Percentiles rank a stretch among this genome's conserved stretches.
Conservation (phyloP, 2,329 filamentous ascomycete species). For the Fusarium nodosum region DNA sequence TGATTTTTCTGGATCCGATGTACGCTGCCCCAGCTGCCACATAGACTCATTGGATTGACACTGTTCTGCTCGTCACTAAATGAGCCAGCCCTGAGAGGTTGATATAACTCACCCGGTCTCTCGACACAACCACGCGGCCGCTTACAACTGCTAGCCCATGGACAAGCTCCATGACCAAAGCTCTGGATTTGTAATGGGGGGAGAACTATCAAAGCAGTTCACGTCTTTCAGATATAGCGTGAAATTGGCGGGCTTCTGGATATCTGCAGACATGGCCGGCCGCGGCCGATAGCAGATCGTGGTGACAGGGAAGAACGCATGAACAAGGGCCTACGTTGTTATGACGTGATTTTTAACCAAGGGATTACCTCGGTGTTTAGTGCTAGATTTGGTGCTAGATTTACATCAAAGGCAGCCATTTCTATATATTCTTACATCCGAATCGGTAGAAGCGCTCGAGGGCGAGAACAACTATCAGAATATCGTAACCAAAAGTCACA, state of each 20-base stretch:
- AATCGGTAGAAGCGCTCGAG: neutral
- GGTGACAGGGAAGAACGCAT: neutral
- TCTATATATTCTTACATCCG: neutral
- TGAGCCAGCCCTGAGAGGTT: slow-evolving; percentile 9
- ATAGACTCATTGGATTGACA: neutral
- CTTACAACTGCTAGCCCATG: slow-evolving; percentile 52
- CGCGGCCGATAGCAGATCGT: neutral
- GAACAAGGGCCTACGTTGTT: slow-evolving; percentile 9
- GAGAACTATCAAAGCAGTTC: neutral
- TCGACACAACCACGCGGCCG: slow-evolving; percentile 59
- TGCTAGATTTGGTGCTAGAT: neutral
- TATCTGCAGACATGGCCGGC: neutral
- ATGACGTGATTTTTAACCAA: slow-evolving; percentile 18
- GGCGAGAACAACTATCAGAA: neutral
- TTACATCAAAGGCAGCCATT: neutral
- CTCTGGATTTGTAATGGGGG: too few relatives aligned
- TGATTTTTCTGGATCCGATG: slow-evolving; percentile 27
- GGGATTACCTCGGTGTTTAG: neutral
- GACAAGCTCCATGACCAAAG: neutral
- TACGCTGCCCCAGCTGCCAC: neutral
- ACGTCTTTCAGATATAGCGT: neutral
- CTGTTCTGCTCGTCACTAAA: neutral
- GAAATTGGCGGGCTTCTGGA: neutral
- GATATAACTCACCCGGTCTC: slow-evolving; percentile 57
- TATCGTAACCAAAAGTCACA: neutral